These are phyloP conservation scores for Stachybotrys echinatus DNA, from an alignment of 2,329 filamentous ascomycete genomes.

Conservation along the genomic window DNA sequence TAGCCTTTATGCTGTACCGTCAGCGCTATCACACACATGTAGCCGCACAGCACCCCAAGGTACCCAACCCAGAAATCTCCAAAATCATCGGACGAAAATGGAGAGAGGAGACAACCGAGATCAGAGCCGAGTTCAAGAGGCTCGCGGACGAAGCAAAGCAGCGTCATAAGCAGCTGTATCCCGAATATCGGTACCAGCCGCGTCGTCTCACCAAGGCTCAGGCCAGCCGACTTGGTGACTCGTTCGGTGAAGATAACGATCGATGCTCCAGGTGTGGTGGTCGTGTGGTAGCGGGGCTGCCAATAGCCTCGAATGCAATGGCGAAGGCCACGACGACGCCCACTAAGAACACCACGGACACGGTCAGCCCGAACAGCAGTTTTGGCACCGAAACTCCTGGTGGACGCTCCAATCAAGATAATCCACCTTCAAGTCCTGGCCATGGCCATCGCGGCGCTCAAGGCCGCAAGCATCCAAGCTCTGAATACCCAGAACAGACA, in stretches of 20 bases:
- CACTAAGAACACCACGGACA: slow-evolving; percentile 14
- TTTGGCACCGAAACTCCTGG: neutral
- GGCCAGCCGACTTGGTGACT: slow-evolving; percentile 23
- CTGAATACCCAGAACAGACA: slow-evolving; percentile 32
- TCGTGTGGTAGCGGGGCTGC: slow-evolving; percentile 56
- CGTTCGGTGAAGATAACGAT: slow-evolving; percentile 42
- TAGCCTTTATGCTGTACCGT: slow-evolving; percentile 96
- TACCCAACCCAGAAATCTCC: slow-evolving; percentile 93
- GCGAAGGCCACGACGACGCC: slow-evolving; percentile 33
- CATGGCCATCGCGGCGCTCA: neutral
- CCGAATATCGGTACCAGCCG: slow-evolving; percentile 91
- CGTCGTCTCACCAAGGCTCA: slow-evolving; percentile 49
- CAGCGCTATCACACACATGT: slow-evolving; percentile 86
- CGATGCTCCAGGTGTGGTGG: slow-evolving; percentile 70
- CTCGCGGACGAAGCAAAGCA: slow-evolving; percentile 91
- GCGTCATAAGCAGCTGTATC: slow-evolving; percentile 83
- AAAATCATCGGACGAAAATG: slow-evolving; percentile 96
- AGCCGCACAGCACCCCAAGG: slow-evolving; percentile 75
- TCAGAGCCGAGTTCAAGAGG: slow-evolving; percentile 81
- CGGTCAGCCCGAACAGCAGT: slow-evolving; percentile 7
- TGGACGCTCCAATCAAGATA: neutral
- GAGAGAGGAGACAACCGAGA: slow-evolving; percentile 67
- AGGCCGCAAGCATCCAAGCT: slow-evolving; percentile 11
- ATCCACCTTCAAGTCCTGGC: neutral
- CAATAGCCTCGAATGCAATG: slow-evolving; percentile 52